Percentiles rank a stretch among this genome's conserved stretches.
These are phyloP conservation scores for Vitis labrusca DNA, from an alignment of 164 flowering plant genomes.

Conservation along the genomic window DNA sequence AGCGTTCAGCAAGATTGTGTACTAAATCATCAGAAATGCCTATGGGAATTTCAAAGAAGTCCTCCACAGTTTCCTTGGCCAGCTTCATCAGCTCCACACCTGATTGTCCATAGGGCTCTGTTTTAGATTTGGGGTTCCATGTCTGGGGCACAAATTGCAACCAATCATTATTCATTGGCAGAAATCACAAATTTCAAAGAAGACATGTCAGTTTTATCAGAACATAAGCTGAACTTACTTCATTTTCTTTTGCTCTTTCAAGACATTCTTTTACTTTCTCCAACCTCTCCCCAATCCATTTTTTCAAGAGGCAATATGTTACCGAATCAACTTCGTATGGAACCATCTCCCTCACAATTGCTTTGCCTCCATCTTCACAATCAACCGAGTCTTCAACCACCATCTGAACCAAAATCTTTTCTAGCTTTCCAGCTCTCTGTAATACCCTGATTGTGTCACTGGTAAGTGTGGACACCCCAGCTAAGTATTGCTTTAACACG, in stretches of 20 bases:
- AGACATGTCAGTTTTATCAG: no score
- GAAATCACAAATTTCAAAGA: not conserved
- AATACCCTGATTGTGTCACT: constrained; percentile 55
- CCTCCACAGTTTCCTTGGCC: constrained; percentile 59
- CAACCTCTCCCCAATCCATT: constrained; percentile 70
- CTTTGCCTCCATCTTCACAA: constrained; percentile 83
- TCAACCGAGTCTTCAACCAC: constrained; percentile 82
- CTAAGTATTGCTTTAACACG: constrained; percentile 65
- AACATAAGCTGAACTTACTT: constrained; percentile 41
- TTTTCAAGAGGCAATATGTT: constrained; percentile 44
- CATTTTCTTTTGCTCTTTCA: constrained; percentile 70
- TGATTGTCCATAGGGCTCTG: constrained; percentile 84
- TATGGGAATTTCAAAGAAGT: constrained; percentile 75
- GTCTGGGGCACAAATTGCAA: constrained; percentile 42
- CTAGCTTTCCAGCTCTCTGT: constrained; percentile 81
- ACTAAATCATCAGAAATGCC: constrained; percentile 58
- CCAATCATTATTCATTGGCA: not conserved
- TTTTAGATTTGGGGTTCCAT: constrained; percentile 96
- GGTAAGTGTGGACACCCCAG: constrained; percentile 34
- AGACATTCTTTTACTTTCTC: constrained; percentile 45
- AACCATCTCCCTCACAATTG: constrained; percentile 73
- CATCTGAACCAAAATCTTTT: constrained; percentile 78
- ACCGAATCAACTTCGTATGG: constrained; percentile 81
- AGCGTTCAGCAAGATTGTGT: constrained; percentile 63
- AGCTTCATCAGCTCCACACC: constrained; percentile 66